phyloP scores from a whole-genome alignment of 2,329 filamentous ascomycete genomes.

The Aureobasidium vineae region DNA sequence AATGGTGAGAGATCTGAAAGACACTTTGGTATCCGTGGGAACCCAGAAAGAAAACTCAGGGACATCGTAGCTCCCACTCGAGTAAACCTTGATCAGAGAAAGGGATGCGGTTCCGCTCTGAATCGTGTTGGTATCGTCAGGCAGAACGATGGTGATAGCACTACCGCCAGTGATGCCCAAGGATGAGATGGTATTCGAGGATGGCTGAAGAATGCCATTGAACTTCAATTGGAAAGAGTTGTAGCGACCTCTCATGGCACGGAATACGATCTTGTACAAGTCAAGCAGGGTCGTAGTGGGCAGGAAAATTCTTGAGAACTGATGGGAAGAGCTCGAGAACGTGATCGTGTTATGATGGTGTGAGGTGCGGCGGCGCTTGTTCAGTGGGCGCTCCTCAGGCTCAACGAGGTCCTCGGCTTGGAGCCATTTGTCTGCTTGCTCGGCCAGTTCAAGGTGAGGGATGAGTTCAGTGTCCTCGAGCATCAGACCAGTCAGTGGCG shows the following conservation, averaged over 20 bases:
- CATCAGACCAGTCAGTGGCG: constrained; percentile 38
- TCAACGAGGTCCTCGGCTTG: constrained; percentile 25
- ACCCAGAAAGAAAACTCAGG: constrained; percentile 36
- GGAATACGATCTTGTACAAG: constrained; percentile 36
- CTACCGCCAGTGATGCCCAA: no score
- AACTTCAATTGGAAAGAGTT: constrained; percentile 33
- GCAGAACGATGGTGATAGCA: constrained; percentile 29
- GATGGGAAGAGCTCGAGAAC: constrained; percentile 30
- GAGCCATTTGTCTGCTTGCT: constrained; percentile 34
- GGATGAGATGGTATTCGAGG: no score
- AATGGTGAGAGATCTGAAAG: no score
- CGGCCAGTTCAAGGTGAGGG: constrained; percentile 31
- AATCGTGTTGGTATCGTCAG: constrained; percentile 27
- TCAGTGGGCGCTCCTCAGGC: neutral
- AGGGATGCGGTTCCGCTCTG: neutral
- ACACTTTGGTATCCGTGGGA: no score
- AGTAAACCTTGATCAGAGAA: constrained; percentile 32
- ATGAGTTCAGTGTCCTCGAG: constrained; percentile 32
- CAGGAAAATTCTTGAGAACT: no score
- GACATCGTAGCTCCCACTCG: no score
- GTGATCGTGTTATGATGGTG: constrained; percentile 21
- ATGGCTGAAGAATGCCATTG: no score
- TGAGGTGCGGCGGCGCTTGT: constrained; percentile 12
- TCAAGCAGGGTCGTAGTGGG: constrained; percentile 28
- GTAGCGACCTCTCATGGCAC: constrained; percentile 34